Percentiles rank a stretch among this genome's conserved stretches.
phyloP scores from a whole-genome alignment of 352 stramenopile species.

The Thraustochytrium sp. region DNA sequence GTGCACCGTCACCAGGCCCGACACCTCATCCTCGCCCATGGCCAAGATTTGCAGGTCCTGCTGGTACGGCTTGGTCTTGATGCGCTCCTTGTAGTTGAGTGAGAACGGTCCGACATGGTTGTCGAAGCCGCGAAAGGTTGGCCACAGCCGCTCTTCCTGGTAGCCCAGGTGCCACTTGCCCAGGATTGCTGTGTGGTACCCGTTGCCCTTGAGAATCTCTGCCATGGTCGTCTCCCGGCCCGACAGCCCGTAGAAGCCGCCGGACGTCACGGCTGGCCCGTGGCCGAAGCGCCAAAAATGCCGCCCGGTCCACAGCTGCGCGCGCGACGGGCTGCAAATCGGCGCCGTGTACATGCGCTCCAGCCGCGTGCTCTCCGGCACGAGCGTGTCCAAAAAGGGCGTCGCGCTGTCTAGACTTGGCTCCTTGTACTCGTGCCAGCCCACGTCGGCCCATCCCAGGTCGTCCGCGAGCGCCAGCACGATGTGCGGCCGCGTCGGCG shows the following conservation, averaged over 20 bases:
- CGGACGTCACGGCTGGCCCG: neutral
- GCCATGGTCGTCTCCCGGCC: neutral
- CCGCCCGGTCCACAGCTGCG: neutral
- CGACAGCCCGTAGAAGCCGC: neutral
- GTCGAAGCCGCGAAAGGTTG: slow-evolving; percentile 48
- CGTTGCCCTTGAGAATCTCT: slow-evolving; percentile 21
- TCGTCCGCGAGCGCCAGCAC: neutral
- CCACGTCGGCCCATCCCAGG: neutral
- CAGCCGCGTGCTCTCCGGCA: neutral
- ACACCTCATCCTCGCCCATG: neutral
- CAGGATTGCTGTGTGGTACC: slow-evolving; percentile 44
- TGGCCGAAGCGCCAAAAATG: neutral
- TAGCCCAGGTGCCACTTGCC: slow-evolving; percentile 52
- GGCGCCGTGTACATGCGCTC: slow-evolving; percentile 4
- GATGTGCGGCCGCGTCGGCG: neutral
- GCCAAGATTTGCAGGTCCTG: neutral
- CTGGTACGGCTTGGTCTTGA: neutral
- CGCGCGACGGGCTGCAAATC: neutral
- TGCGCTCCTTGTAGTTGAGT: neutral
- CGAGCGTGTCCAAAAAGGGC: neutral
- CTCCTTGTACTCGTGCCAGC: neutral
- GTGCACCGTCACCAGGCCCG: neutral
- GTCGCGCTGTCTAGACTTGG: neutral
- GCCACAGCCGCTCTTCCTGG: neutral
- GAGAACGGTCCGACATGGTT: neutral